Base-by-base conservation (phyloP, 129 eudicot genomes). In the Escallonia rubra region DNA sequence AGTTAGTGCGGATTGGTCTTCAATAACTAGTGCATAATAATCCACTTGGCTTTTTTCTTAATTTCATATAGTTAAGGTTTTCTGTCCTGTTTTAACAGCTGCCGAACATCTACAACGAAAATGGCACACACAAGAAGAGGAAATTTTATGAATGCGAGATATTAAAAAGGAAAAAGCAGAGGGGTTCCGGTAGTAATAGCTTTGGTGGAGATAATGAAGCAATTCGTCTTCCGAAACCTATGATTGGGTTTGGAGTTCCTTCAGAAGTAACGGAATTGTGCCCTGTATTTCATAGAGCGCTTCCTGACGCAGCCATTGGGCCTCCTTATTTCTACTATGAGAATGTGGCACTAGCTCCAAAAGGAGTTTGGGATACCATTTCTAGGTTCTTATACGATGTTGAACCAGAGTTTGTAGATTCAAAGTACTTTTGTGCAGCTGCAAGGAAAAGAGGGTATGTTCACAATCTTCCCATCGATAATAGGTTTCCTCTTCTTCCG, bases 241-340 rank as follows among this genome's bases (percentile, higher is more conserved):
- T 92, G 98, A 80, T 82, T 6, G 98, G 98, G 15, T 92, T 76
- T 44, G 96, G 96, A 5, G 84, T 87, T 23, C 90, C 90, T 2
- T 23, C 34, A 23, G 34, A 23, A 23, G 34, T 23, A 23, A 57
- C 68, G 7, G 73, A 46, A 14, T n/a, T 41, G 4, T 38, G 69
- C 10, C 43, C 64, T 39, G 23, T 6, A 2, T 14, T 50, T 14
- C 60, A 50, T 23, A 66, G 90, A 14, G 41, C 57, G 8, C 65
- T 85, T 34, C 87, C 90, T 0, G 76, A 69, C 42, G 74, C 40
- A 69, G 84, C 84, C n/a, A 14, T 53, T 41, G 84, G 80, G 3
- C 90, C 80, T 8, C 90, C 90, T 1, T 85, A 58, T 43, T 85
- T 85, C 42, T 85, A 85, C 53, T 85, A 81, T 44, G 90, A 85